Evolutionary conservation across 73 alveolate genomes (phyloP).

Genomic region (Durusdinium trenchii): DNA sequence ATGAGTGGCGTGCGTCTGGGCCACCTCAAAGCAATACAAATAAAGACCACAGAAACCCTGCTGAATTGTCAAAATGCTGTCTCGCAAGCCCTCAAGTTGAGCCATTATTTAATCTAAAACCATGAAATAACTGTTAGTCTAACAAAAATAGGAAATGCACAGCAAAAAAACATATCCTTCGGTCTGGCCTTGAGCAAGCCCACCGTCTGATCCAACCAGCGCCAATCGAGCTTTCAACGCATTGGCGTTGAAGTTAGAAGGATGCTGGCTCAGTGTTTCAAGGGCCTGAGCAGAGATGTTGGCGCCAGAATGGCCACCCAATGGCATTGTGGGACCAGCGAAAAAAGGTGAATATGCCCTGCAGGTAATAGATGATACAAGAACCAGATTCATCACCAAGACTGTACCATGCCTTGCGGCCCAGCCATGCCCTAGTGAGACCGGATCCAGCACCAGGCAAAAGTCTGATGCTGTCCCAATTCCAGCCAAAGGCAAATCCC

Average conservation of each 20-base stretch:
- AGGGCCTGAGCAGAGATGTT: background rate
- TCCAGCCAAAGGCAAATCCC: background rate
- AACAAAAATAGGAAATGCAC: no score
- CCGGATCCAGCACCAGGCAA: background rate
- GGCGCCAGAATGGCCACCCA: slow-evolving; percentile 7
- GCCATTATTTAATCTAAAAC: no score
- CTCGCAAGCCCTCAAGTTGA: no score
- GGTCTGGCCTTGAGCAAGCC: background rate
- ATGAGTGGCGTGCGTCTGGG: background rate
- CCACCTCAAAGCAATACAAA: background rate
- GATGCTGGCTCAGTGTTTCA: background rate
- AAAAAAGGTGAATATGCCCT: background rate
- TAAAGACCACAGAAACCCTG: no score
- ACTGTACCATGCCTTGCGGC: slow-evolving; percentile 35
- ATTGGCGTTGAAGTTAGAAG: background rate
- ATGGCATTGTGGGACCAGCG: background rate
- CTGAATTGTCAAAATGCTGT: no score
- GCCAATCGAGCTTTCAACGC: background rate
- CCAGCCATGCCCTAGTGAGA: background rate
- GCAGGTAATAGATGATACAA: background rate
- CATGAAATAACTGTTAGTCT: no score
- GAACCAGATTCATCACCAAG: background rate
- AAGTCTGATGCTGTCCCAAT: slow-evolving; percentile 8
- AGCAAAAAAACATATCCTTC: no score
- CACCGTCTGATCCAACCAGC: slow-evolving; percentile 18